Base-by-base conservation (phyloP, 441 rosid species). In the Adansonia rubrostipa region DNA sequence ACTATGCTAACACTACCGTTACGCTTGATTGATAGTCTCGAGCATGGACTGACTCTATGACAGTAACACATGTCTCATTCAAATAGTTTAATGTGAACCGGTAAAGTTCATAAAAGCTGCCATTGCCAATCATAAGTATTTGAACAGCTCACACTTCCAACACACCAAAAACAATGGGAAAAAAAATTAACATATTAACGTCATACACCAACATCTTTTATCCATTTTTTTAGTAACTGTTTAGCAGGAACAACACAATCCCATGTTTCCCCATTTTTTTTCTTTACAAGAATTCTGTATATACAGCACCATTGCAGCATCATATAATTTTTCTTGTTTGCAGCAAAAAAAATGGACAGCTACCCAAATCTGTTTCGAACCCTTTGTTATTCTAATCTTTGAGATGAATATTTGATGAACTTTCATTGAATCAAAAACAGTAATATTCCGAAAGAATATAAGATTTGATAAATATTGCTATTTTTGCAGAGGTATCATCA, bases 371-470 rank as follows among this genome's bases (percentile, higher is more conserved):
- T 19, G 53, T 74, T 15, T 0, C 53, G 20, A 58, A 42, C 70
- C 70, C 53, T 60, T 60, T 60, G 22, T 60, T 60, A 60, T 60
- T 60, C 64, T 60, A 22, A 60, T 60, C 5, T 47, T 17, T 3
- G 14, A 71, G 61, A 28, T 51, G 24, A 71, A 71, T 51, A 71
- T 71, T 28, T 51, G 22, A 71, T 53, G 14, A 51, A 8, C 40
- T 3, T 51, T 28, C 8, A 22, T 8, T 51, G 45, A 71, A 71
- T 33, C 20, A 24, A 36, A 71, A 51, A 8, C 44, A 15, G 14
- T 15, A 8, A 24, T 8, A 33, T 33, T 15, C 22, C 7, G 28
- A 19, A 28, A 28, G 62, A 71, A 71, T 53, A 71, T 71, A 71
- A 28, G 62, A 71, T 71, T 54, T 9, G n/a, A 50, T 50, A 50